Evolutionary conservation across 169 alveolate species (phyloP), one percentile per base, ranked within the genome.

Genomic region (Theileria parva): DNA sequence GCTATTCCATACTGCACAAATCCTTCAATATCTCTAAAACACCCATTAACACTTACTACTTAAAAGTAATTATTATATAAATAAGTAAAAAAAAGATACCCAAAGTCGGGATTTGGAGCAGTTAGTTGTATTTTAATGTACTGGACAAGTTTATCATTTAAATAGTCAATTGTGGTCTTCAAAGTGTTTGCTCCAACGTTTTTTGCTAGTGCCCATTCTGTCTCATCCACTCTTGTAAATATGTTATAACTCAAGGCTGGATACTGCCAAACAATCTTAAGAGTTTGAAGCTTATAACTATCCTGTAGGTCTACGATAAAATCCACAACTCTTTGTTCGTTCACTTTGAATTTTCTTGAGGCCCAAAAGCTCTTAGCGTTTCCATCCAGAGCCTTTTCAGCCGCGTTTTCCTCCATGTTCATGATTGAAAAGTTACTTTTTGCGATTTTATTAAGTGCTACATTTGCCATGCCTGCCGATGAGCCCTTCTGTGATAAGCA

Each of bases 401-500:
- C 80, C 27, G 87, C 76, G 78, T 57, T 88, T 44, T 80, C 71
- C 32, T 87, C 85, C 75, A 89, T 93, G 53, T 89, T 86, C 17
- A 85, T 71, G 34, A 93, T 85, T 28, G 94, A 71, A 53, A 80
- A 77, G 39, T 91, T 92, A 77, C 95, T 88, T 28, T 81, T 86
- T 48, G 93, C 89, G 30, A 84, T 88, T 60, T 92, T 79, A 57
- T 88, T 80, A 27, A 88, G 77, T 6, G 97, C 95, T n/a, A 94
- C 96, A 77, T 94, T 93, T 55, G 87, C 89, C 64, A 85, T 70
- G 13, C 97, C 97, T 11, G 97, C 96, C 65, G 90, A 83, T 19
- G 92, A 70, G 4, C 96, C 97, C 69, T 74, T 72, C 74, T 94
- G 97, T 30, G 96, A 86, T 30, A 95, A 71, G 86, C 97, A 95